Evolutionary conservation across 2,329 filamentous ascomycete genomes (phyloP), one percentile per base, ranked within the genome.

Genomic region (Thelonectria olida): DNA sequence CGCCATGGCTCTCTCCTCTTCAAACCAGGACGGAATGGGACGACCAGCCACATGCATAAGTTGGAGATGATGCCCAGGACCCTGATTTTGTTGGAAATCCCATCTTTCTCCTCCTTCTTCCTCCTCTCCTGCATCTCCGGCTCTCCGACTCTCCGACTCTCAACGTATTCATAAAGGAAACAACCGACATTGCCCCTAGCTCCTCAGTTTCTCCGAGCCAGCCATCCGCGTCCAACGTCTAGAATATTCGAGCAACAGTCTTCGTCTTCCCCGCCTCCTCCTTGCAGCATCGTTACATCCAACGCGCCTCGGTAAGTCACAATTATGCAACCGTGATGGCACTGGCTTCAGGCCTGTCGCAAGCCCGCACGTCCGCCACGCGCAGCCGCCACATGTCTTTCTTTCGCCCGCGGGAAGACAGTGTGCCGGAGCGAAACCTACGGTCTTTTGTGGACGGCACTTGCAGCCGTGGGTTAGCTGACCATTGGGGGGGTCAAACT

Each of bases 41-140:
- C 28, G 28, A 45, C 57, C 27, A 50, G 25, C 27, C 49, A 50
- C 45, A 45, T 51, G 51, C 45, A 54, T 54, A 60, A 54, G 57
- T 44, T 55, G 28, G 51, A 50, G 42, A 41, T 38, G 25, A 10
- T 54, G 13, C 52, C 27, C 19, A 27, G 19, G 23, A 42, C 42
- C 48, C 23, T 42, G 47, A 27, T 48, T 48, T 4, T 9, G 17
- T 36, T 34, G 17, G n/a, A 17, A 28, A 27, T 47, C 8, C 7
- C 22, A 7, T 53, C 34, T 19, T 38, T 22, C 31, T 20, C 17
- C 28, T n/a, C 34, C 51, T 15, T 39, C 36, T 25, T 34, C 53
- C 17, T 52, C 31, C 41, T 17, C 57, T 23, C n/a, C 42, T 22
- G 36, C 15, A n/a, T 39, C 13, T 39, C n/a, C 36, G 13, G n/a